Conservation (phyloP, 1,284 basidiomycete species). For the Mycena sp. region DNA sequence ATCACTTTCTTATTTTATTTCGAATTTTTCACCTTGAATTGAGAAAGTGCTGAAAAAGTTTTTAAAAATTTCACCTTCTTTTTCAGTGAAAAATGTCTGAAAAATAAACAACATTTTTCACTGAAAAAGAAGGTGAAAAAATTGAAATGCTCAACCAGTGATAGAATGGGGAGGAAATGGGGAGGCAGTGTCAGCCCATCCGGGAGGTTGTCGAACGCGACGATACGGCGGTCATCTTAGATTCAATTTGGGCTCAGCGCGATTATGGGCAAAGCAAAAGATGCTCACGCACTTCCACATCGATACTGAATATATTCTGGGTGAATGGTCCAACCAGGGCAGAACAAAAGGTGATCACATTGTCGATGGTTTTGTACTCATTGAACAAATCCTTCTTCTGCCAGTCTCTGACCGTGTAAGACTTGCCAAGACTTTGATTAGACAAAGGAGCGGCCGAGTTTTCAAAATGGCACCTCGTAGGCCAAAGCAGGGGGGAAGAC, state of each 20-base stretch:
- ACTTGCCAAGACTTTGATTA: neutral
- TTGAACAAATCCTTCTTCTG: neutral
- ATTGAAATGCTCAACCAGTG: too few relatives aligned
- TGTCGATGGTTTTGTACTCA: neutral
- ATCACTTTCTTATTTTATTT: too few relatives aligned
- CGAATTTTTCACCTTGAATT: too few relatives aligned
- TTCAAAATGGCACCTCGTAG: neutral
- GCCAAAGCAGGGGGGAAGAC: too few relatives aligned
- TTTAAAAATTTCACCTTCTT: too few relatives aligned
- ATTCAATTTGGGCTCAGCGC: neutral
- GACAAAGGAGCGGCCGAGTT: neutral
- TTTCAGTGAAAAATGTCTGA: too few relatives aligned
- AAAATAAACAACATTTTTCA: too few relatives aligned
- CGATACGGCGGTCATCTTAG: neutral
- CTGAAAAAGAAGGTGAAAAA: too few relatives aligned
- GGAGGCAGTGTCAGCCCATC: neutral
- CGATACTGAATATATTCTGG: slow-evolving; percentile 8
- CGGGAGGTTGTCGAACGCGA: neutral
- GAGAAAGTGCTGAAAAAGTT: too few relatives aligned
- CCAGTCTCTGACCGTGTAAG: neutral
- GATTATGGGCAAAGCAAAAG: too few relatives aligned
- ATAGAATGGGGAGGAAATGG: neutral
- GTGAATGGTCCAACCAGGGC: neutral
- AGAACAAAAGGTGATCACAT: neutral
- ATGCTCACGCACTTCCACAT: neutral